Base-by-base conservation (phyloP, 2,329 filamentous ascomycete species). In the Microdochium bolleyi region DNA sequence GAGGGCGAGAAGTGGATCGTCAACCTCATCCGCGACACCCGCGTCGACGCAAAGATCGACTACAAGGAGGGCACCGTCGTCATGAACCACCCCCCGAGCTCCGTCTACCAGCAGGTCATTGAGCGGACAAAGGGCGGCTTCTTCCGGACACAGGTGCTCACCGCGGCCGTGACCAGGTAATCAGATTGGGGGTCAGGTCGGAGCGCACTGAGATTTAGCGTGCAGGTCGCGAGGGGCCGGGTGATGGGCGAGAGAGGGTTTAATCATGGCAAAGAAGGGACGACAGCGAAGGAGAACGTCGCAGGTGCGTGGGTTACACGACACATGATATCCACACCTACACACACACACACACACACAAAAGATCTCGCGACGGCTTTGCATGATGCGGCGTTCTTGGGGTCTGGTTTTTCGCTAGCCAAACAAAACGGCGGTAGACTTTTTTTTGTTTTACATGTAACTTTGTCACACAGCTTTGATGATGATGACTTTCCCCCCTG, bases 1-100 rank as follows among this genome's bases (percentile, higher is more conserved):
- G 94, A 97, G 67, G 94, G 94, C 64, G 94, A 99, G 84, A 99
- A 99, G 80, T 99, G 94, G 94, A 99, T 99, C 66, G 94, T 99
- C 64, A 99, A 99, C 78, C 82, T 99, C 59, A 99, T 99, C 74
- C 87, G 94, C 58, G 94, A 99, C 74, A 99, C 94, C 24, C 84
- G 92, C 57, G 88, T 99, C 58, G 94, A 99, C 68, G 94, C 94
- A 65, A 99, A 99, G 84, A 97, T 97, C 69, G 94, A 99, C 76
- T 96, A 95, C 77, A 90, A 97, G 78, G 89, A 95, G 74, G 94
- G 94, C 67, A 97, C 94, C 52, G 94, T 99, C 51, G 85, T 97
- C 62, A 99, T 99, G 92, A 97, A 99, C 79, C 94, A 99, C 76
- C 94, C 92, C 51, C 92, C 94, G 57, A 94, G 95, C 77, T 96